Conservation (phyloP, 257 asterid species). For the Anisodus tanguticus region DNA sequence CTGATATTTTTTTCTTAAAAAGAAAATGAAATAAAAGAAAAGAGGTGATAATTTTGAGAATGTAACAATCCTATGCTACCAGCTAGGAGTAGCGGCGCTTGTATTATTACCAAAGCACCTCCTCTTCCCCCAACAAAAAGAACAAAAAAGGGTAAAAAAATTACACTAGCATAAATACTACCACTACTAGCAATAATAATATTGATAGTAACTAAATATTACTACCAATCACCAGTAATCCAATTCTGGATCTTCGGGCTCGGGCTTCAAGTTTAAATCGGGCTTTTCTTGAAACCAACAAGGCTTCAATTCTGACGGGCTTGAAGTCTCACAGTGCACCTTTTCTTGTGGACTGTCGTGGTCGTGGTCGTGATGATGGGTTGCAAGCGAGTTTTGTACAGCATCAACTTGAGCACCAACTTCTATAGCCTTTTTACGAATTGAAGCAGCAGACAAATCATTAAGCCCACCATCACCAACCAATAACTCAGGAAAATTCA, state of each 20-base stretch:
- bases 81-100: constrained; percentile 21
- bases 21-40: background rate
- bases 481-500: constrained; percentile 72
- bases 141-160: background rate
- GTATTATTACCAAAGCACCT: constrained; percentile 17
- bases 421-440: constrained; percentile 79
- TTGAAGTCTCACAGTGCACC: constrained; percentile 28
- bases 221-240: constrained; percentile 44
- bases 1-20: constrained; percentile 30
- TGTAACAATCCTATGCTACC: constrained; percentile 22
- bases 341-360: background rate
- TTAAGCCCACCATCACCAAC: constrained; percentile 36
- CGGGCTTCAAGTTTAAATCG: constrained; percentile 51
- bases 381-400: constrained; percentile 39
- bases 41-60: constrained; percentile 15
- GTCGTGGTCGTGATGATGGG: constrained; percentile 5
- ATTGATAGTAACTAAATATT: background rate
- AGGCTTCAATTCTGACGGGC: constrained; percentile 44
- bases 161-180: constrained; percentile 14
- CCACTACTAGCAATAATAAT: background rate
- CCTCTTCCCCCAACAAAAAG: background rate
- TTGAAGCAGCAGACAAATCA: constrained; percentile 74
- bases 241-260: constrained; percentile 49
- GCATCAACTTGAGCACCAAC: constrained; percentile 93
- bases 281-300: constrained; percentile 62